Conservation (phyloP, 495 filamentous ascomycete species). For the Penicillium bialowiezense region DNA sequence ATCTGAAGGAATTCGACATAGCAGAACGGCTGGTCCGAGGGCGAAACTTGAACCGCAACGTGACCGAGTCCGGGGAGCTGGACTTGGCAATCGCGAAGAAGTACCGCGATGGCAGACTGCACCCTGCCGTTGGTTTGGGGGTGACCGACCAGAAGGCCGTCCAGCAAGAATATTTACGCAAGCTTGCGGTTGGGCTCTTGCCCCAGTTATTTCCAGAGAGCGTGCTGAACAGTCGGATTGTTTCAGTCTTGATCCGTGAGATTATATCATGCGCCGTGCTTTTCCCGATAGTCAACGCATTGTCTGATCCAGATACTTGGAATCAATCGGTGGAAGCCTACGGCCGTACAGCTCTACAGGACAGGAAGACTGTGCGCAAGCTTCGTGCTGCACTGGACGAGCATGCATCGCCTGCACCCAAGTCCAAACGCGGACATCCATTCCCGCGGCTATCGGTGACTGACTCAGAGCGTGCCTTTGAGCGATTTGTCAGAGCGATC, state of each 20-base stretch:
- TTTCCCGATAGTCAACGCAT: slow-evolving; percentile 33
- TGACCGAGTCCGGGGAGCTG: slow-evolving; percentile 95
- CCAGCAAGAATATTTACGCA: slow-evolving; percentile 84
- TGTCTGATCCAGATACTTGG: slow-evolving; percentile 91
- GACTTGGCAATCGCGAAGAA: slow-evolving; percentile 91
- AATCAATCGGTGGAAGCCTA: slow-evolving; percentile 92
- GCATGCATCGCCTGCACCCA: slow-evolving; percentile 83
- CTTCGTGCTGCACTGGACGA: slow-evolving; percentile 91
- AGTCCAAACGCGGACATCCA: slow-evolving; percentile 54
- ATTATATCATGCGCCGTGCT: slow-evolving; percentile 60
- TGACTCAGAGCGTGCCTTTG: slow-evolving; percentile 89
- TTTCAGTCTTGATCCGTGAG: slow-evolving; percentile 77
- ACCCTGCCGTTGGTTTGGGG: slow-evolving; percentile 80
- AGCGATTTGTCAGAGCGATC: slow-evolving; percentile 88
- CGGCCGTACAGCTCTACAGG: slow-evolving; percentile 83
- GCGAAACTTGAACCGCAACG: slow-evolving; percentile 76
- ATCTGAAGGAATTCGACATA: slow-evolving; percentile 86
- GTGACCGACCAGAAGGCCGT: slow-evolving; percentile 76
- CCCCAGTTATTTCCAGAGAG: slow-evolving; percentile 70
- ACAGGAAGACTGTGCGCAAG: slow-evolving; percentile 92
- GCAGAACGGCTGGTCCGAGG: slow-evolving; percentile 87
- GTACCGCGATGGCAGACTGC: slow-evolving; percentile 84
- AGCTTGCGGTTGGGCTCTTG: slow-evolving; percentile 65
- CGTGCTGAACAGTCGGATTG: slow-evolving; percentile 73
- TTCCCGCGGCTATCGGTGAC: slow-evolving; percentile 65